A percentile compares a stretch with the other conserved stretches of the same genome.
phyloP scores from a whole-genome alignment of 2,329 filamentous ascomycete genomes.

The Podosphaera xanthii region DNA sequence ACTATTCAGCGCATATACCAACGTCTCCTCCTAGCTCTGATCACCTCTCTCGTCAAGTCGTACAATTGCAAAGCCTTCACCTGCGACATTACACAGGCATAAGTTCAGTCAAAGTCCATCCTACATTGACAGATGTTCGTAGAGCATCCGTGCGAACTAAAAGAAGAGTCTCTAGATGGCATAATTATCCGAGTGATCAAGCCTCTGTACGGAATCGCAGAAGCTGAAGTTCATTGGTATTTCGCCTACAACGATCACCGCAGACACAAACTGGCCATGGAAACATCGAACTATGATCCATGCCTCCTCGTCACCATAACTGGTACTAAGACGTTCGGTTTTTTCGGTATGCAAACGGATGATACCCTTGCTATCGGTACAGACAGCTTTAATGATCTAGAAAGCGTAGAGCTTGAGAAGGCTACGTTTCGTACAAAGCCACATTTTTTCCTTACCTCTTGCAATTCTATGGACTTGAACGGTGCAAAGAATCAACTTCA shows the following conservation, averaged over 20 bases:
- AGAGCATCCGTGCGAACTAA: not conserved
- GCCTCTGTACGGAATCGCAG: not conserved
- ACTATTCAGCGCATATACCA: conserved; percentile 2
- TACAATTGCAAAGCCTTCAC: not conserved
- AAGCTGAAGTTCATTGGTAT: conserved; percentile 2
- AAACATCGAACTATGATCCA: conserved; percentile 1
- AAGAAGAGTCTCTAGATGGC: not conserved
- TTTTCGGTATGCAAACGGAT: conserved; percentile 2
- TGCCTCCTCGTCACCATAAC: not conserved
- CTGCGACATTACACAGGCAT: conserved; percentile 1
- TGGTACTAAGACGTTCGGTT: not conserved
- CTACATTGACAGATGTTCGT: not conserved
- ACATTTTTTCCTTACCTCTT: not conserved
- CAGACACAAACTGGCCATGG: not conserved
- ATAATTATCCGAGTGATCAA: not conserved
- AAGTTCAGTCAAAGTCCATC: not conserved
- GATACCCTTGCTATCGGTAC: conserved; percentile 1
- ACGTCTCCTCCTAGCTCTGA: conserved; percentile 1
- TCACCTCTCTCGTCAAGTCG: not conserved
- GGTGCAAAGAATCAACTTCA: not conserved
- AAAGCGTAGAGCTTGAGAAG: not conserved
- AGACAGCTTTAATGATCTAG: not conserved
- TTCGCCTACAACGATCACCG: conserved; percentile 1
- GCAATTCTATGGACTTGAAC: not conserved
- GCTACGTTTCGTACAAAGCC: not conserved